A percentile compares a stretch with the other conserved stretches of the same genome.
These are phyloP conservation scores for Colletotrichum gloeosporioides DNA, from an alignment of 2,329 filamentous ascomycete species.

Conservation along the genomic window DNA sequence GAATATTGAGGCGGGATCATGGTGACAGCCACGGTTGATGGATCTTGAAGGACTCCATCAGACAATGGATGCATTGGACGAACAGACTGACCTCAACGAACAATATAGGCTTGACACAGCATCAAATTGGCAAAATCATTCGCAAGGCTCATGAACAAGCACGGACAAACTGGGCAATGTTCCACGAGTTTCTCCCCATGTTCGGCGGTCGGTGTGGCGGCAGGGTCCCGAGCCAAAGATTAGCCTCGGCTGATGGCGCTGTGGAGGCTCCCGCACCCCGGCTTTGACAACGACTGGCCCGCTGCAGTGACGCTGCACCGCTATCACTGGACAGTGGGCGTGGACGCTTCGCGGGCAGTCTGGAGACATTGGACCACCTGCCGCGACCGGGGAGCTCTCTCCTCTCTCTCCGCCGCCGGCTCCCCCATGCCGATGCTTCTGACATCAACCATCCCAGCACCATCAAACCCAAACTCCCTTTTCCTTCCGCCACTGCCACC, in stretches of 20 bases:
- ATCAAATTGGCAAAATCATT: accelerated
- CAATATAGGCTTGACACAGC: accelerated
- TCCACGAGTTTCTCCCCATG: conserved; percentile 7
- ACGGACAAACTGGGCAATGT: background rate
- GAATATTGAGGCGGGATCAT: background rate
- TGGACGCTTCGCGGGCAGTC: background rate
- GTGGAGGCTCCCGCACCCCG: conserved; percentile 11
- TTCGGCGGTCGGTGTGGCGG: background rate
- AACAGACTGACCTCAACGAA: background rate
- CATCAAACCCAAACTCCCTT: background rate
- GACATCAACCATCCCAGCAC: conserved; percentile 3
- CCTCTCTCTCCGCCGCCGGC: background rate
- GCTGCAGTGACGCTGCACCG: background rate
- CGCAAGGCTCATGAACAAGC: background rate
- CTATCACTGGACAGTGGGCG: background rate
- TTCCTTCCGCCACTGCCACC: background rate
- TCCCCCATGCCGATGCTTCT: background rate
- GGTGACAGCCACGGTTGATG: background rate
- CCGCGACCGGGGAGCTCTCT: conserved; percentile 5
- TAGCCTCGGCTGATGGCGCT: conserved; percentile 18
- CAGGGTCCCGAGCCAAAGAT: background rate
- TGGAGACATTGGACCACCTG: background rate
- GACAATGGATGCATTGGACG: background rate
- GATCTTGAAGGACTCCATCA: background rate
- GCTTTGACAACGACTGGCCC: background rate